Evolutionary conservation across 2,329 filamentous ascomycete species (phyloP).

Genomic region (Cercospora sesami): DNA sequence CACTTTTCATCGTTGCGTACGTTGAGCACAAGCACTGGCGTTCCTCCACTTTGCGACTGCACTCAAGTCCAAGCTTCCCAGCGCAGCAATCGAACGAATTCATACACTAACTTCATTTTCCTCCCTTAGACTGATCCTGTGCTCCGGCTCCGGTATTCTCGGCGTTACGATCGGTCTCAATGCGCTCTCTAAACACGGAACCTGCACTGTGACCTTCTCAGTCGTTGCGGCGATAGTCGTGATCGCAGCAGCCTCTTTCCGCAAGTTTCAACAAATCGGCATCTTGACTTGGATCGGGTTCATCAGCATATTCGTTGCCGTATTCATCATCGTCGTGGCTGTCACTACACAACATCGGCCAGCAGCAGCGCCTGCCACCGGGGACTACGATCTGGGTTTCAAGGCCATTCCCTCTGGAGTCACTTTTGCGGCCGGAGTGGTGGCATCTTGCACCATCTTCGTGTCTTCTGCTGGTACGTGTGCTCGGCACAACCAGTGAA

Average conservation of each 20-base stretch:
- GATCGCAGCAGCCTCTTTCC: constrained; percentile 53
- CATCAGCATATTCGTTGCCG: constrained; percentile 57
- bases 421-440: constrained; percentile 60
- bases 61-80: not conserved
- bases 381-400: constrained; percentile 61
- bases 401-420: constrained; percentile 55
- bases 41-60: not conserved
- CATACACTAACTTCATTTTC: not conserved
- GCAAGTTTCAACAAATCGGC: constrained; percentile 60
- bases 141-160: constrained; percentile 58
- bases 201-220: constrained; percentile 53
- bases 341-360: constrained; percentile 60
- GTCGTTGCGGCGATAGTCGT: constrained; percentile 55
- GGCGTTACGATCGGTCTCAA: constrained; percentile 62
- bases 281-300: constrained; percentile 65
- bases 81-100: not conserved
- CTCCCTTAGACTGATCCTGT: constrained; percentile 51
- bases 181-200: constrained; percentile 57
- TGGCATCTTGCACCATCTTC: constrained; percentile 60
- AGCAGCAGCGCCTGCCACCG: constrained; percentile 60
- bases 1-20: constrained; percentile 56
- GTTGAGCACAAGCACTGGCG: not conserved
- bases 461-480: constrained; percentile 51
- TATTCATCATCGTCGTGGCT: constrained; percentile 47
- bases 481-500: not conserved